A percentile compares a stretch with the other conserved stretches of the same genome.
Conservation (phyloP, 495 filamentous ascomycete genomes). For the Aspergillus baeticus region DNA sequence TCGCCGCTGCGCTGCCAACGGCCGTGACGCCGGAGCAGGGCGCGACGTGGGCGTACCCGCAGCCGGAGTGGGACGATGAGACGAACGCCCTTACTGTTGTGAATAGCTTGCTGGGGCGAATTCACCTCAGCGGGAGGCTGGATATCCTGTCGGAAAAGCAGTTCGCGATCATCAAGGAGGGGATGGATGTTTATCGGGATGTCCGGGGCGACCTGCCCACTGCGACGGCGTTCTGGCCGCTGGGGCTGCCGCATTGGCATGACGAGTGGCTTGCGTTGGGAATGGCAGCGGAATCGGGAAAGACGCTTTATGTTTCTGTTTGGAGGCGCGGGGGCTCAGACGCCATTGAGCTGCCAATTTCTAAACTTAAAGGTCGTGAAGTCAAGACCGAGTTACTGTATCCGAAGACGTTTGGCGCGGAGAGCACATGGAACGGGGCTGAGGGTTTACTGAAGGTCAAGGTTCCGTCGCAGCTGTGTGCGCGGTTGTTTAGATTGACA, state of each 20-base stretch:
- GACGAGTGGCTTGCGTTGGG: constrained; percentile 21
- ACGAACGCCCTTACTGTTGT: constrained; percentile 22
- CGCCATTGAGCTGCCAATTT: constrained; percentile 3
- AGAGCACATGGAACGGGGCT: background rate
- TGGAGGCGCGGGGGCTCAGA: constrained; percentile 17
- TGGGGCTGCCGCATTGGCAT: constrained; percentile 19
- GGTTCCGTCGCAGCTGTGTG: constrained; percentile 1
- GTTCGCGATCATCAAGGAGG: constrained; percentile 15
- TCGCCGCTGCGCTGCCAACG: constrained; percentile 21
- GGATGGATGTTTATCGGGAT: constrained; percentile 19
- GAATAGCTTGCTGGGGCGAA: constrained; percentile 23
- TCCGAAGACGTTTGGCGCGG: constrained; percentile 2
- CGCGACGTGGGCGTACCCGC: constrained; percentile 26
- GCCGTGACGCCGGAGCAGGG: constrained; percentile 26
- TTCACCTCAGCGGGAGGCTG: constrained; percentile 24
- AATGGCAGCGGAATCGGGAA: background rate
- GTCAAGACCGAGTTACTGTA: constrained; percentile 4
- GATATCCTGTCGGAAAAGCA: constrained; percentile 15
- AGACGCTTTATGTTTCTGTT: constrained; percentile 17
- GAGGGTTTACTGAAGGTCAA: background rate
- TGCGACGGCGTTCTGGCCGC: constrained; percentile 18
- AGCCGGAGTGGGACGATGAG: constrained; percentile 23
- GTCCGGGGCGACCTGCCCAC: constrained; percentile 11
- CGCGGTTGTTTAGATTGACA: constrained; percentile 9
- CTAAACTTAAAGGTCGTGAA: background rate